Base-by-base conservation (phyloP, 2,329 filamentous ascomycete genomes). In the Colletotrichum trifolii region DNA sequence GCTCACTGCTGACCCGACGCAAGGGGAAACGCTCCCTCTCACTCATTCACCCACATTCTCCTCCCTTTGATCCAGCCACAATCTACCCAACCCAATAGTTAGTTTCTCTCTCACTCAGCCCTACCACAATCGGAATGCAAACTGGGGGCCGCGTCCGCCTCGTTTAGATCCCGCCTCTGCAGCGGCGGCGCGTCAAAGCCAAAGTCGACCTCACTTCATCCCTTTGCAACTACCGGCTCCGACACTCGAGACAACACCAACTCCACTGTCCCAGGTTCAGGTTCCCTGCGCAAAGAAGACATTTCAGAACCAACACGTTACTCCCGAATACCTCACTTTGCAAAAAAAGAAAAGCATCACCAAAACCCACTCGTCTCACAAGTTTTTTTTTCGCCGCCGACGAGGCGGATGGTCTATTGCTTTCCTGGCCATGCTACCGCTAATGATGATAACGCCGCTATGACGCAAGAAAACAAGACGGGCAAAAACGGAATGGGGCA, bases 171-270 rank as follows among this genome's bases (percentile, higher is more conserved):
- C 25, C 36, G 33, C 38, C 25, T 47, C 25, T 33, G 49, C 48
- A 47, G 33, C 25, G n/a, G 36, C 34, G 35, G 33, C 35, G 15
- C 53, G n/a, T 39, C 10, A 56, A 54, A 62, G 52, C 38, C 45
- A 65, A 65, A 56, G 45, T 48, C 13, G 52, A 65, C 58, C 25
- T 65, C 58, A 61, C 40, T 35, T 46, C 13, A 42, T 47, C 40
- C 25, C 10, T 15, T 25, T 17, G 7, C 36, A 25, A n/a, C 40
- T 39, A 53, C 57, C 12, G 17, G 13, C 35, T 15, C 13, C 15
- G 43, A 33, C 12, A n/a, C n/a, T 25, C 13, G 11, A 60, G 48
- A 60, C 48, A 54, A 10, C 12, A n/a, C 13, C 46, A 35, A 46
- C 43, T 13, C 42, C 13, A 15, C 8, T 13, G 12, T 43, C 42